Base-by-base conservation (phyloP, 2,329 filamentous ascomycete genomes). In the Curvularia lunata region DNA sequence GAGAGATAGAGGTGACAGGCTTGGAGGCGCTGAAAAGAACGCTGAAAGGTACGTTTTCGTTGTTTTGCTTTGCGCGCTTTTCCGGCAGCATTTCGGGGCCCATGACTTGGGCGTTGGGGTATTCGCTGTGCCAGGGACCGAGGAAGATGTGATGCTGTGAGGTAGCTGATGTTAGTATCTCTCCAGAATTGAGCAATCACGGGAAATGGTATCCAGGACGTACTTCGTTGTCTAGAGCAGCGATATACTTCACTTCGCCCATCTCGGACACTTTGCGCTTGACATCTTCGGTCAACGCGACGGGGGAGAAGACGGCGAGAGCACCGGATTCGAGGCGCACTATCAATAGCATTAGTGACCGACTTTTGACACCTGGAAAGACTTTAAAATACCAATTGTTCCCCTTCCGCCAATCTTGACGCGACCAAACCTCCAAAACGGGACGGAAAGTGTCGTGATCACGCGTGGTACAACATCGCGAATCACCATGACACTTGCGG, bases 271-370 rank as follows among this genome's bases (percentile, higher is more conserved):
- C 77, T 53, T 83, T 79, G 50, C 91, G 81, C 74, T 89, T 86
- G 38, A 92, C 88, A 56, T 89, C 86, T 3, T 88, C 84, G 3
- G 93, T 98, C 54, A 97, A 84, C 13, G 89, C 90, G 19, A 95
- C 91, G 18, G 95, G 95, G 0, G 92, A 97, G 84, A 97, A 97
- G 75, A 97, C 88, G 65, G 92, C 91, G 40, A 98, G 86, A 45
- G 85, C 81, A 55, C 92, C 92, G 9, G 88, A 88, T 56, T 86
- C 84, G 66, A 99, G 86, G 67, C 88, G 90, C 58, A 96, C 92
- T 92, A 64, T 52, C 6, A 18, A 1, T 2, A 2, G 10, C 9
- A 18, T 71, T 40, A 71, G 64, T 54, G 48, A 48, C 43, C 38
- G 32, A 25, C 16, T 21, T 28, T 23, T 45, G 9, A 30, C 27